Percentiles rank a stretch among this genome's conserved stretches.
Evolutionary conservation across 768 basidiomycete genomes (phyloP).

Genomic region (Trametes cubensis): DNA sequence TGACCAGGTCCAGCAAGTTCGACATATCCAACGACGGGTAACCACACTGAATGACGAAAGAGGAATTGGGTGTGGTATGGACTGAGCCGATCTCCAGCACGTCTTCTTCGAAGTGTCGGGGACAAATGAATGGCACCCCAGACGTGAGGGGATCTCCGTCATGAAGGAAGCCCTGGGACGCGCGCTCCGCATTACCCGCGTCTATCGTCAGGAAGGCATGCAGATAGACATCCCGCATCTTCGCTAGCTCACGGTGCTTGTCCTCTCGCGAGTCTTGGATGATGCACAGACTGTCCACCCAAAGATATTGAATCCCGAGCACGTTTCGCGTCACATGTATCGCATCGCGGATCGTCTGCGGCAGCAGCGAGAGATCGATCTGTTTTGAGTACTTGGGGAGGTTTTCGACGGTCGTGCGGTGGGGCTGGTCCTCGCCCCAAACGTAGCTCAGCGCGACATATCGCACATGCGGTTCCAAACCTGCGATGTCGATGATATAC

Average conservation of each 20-base stretch:
- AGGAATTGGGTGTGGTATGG: too few relatives aligned
- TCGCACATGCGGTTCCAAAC: neutral
- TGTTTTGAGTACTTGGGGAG: neutral
- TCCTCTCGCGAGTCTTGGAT: conserved; percentile 2
- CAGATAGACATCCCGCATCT: neutral
- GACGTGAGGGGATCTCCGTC: too few relatives aligned
- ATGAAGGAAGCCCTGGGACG: neutral
- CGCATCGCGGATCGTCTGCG: conserved; percentile 1
- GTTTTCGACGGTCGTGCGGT: neutral
- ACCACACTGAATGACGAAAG: too few relatives aligned
- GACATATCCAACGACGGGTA: too few relatives aligned
- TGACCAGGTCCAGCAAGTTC: too few relatives aligned
- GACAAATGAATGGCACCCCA: too few relatives aligned
- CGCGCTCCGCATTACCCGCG: neutral
- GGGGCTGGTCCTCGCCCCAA: neutral
- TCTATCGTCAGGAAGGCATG: neutral
- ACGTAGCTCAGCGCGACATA: conserved; percentile 6
- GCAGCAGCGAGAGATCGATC: neutral
- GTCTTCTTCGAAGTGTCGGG: too few relatives aligned
- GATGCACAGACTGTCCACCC: conserved; percentile 10
- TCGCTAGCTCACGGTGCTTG: neutral
- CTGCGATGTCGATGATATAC: neutral
- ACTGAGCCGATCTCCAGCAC: too few relatives aligned
- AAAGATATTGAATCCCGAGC: neutral
- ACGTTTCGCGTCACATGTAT: neutral